Evolutionary conservation across 2,329 filamentous ascomycete genomes (phyloP), one percentile per base, ranked within the genome.

Genomic region (Aspergillus fructus): DNA sequence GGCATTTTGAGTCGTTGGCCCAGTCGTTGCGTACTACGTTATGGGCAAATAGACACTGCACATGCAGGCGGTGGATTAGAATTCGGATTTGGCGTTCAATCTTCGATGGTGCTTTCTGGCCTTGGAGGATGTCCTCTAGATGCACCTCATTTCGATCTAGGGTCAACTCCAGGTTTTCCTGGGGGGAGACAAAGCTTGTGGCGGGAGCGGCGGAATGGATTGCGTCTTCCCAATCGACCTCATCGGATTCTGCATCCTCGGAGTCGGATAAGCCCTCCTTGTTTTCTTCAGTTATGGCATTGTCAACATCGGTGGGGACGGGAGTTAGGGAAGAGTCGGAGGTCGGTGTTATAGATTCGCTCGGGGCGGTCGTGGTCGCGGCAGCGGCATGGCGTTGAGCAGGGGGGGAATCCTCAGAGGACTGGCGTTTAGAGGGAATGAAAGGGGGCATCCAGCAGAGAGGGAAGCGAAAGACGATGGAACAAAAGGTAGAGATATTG

Each of bases 11-110:
- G 66, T 97, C 90, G 64, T 90, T 90, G 19, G 92, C 76, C 88
- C 93, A 97, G 0, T 85, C 81, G 71, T 97, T 97, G 42, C 90
- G 85, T 13, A 94, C 75, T 0, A 90, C 85, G 69, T 97, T 97
- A 71, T 97, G 93, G 82, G 89, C 97, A 59, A 99, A 82, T 15
- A 99, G 78, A 52, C 87, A 85, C 70, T 96, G 87, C 2, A 97
- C 92, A 73, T 99, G 94, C 64, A 96, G 82, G 65, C 90, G 90
- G 73, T 99, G 94, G 0, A 91, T 92, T 3, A 87, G 82, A 34
- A 87, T 83, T 24, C 94, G 84, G 55, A 93, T 89, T 59, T 86
- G 84, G 51, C 91, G 85, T 69, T 97, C 91, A 27, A 89, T 85
- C 74, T 96, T 96, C 3, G 90, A 89, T 0, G 90, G 89, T 0